phyloP scores from a whole-genome alignment of 73 alveolate genomes.

The Blepharisma japonicum region DNA sequence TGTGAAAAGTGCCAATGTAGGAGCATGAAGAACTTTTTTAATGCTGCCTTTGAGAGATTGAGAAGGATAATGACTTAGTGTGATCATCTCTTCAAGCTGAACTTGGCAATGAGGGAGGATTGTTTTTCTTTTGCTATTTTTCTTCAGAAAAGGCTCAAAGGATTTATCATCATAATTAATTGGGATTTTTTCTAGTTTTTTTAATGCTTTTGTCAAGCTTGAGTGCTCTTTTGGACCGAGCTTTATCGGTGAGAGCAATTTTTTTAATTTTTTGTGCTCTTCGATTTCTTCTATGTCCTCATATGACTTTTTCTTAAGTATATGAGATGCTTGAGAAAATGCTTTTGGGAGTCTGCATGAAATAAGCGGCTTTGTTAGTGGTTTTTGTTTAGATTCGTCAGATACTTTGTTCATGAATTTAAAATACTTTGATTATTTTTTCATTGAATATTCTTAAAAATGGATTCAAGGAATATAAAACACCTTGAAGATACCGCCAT shows the following conservation, averaged over 20 bases:
- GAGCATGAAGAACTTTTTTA: conserved; percentile 78
- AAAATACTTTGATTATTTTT: too few relatives aligned
- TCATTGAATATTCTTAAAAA: too few relatives aligned
- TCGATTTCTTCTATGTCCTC: background rate
- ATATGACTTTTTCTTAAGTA: background rate
- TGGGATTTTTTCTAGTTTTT: conserved; percentile 2
- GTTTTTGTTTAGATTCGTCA: too few relatives aligned
- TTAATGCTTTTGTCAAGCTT: background rate
- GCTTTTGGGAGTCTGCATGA: conserved; percentile 17
- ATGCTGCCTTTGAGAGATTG: conserved; percentile 56
- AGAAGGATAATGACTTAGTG: conserved; percentile 39
- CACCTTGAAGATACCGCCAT: too few relatives aligned
- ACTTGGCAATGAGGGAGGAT: background rate
- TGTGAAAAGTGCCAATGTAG: conserved; percentile 54
- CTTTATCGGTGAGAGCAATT: conserved; percentile 1
- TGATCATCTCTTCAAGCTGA: conserved; percentile 50
- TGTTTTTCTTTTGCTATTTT: background rate
- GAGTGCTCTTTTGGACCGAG: background rate
- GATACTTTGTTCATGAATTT: too few relatives aligned
- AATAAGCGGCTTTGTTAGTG: background rate
- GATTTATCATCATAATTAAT: background rate
- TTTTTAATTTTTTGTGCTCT: conserved; percentile 20
- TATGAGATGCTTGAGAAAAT: conserved; percentile 4
- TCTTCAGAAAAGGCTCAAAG: too few relatives aligned
- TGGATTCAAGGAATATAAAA: too few relatives aligned